Evolutionary conservation across 495 filamentous ascomycete species (phyloP), one percentile per base, ranked within the genome.

Genomic region (Geopyxis carbonaria): DNA sequence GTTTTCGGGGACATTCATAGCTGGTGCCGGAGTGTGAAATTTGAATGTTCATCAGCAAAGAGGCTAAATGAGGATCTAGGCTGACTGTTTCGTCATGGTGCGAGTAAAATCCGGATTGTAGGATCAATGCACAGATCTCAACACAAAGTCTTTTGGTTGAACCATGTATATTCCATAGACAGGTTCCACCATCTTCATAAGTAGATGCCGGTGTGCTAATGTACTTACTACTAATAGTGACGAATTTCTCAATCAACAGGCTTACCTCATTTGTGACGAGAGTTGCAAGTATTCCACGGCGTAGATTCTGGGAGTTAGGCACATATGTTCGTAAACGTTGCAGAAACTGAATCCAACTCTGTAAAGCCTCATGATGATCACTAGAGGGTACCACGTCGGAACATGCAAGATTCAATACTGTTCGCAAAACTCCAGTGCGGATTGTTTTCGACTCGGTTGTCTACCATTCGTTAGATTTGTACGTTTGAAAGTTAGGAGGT

Each of bases 141-240:
- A 27, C 36, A 18, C 38, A 40, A 13, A 53, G 28, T 9, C 48
- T 31, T 11, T 48, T 52, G 9, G 44, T 35, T 15, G 23, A 44
- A 23, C 10, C 9, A 15, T 40, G 21, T n/a, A 52, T 34, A 21
- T 20, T 18, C 15, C 44, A 39, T 9, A 37, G 49, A 30, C 50
- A 53, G 22, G 46, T 41, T 31, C 48, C 50, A 16, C 32, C 37
- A 43, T 53, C 50, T 13, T 42, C 40, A 29, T 48, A 53, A 3
- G 25, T 13, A 39, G 52, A 41, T 7, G 29, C 38, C 13, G 45
- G 45, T 15, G n/a, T 16, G n/a, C 18, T 28, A 25, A 39, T 19
- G 10, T 2, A 21, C 19, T 10, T n/a, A 5, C 9, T 20, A 36
- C 16, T 8, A 36, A 36, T 22, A 6, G 21, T 30, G 7, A 39